These are phyloP conservation scores for Naganishia friedmannii DNA, from an alignment of 768 basidiomycete species.

Conservation along the genomic window DNA sequence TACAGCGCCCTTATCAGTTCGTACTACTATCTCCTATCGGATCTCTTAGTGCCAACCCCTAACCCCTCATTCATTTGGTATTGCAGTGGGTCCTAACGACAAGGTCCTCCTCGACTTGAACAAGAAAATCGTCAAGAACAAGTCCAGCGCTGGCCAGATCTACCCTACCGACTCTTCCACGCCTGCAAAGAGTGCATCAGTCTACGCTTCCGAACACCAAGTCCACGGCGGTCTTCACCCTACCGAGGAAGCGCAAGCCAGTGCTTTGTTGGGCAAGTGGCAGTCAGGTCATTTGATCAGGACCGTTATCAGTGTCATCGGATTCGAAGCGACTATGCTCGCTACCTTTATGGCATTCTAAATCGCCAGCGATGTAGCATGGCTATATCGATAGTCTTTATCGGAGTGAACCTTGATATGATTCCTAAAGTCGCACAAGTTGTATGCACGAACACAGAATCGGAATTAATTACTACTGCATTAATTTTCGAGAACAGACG, in stretches of 20 bases:
- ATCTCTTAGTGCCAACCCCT: too few species aligned
- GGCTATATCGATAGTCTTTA: too few species aligned
- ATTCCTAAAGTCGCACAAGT: neutral
- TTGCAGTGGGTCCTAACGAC: constrained; percentile 27
- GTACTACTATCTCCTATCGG: too few species aligned
- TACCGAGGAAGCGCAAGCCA: constrained; percentile 23
- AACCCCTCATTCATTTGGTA: too few species aligned
- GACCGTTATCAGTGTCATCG: constrained; percentile 21
- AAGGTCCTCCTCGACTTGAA: constrained; percentile 23
- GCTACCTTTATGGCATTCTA: constrained; percentile 26
- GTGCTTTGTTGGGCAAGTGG: constrained; percentile 28
- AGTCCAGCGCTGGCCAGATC: constrained; percentile 19
- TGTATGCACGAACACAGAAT: neutral
- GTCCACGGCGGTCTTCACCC: constrained; percentile 14
- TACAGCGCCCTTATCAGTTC: constrained; percentile 28
- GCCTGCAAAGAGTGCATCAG: constrained; percentile 18
- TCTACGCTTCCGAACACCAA: constrained; percentile 17
- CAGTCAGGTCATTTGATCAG: constrained; percentile 15
- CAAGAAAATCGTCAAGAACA: constrained; percentile 25
- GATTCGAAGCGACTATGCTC: constrained; percentile 16
- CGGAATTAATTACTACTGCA: too few species aligned
- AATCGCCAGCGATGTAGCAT: neutral
- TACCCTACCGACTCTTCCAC: constrained; percentile 26
- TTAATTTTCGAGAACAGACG: too few species aligned
- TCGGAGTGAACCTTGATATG: too few species aligned